phyloP scores from a whole-genome alignment of 129 eudicot genomes.

The Chrysanthemum lavandulifolium region DNA sequence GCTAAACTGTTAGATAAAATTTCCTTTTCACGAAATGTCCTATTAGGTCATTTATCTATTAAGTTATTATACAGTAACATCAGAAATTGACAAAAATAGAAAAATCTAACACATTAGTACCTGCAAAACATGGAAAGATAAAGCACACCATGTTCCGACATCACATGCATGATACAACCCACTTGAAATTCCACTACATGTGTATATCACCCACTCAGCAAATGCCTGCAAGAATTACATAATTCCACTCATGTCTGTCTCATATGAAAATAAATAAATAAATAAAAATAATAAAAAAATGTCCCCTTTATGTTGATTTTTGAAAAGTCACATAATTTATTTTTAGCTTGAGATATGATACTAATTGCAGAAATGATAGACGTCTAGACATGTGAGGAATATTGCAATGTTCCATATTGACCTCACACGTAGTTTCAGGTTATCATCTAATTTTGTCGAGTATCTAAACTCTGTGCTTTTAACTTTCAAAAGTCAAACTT shows the following conservation, averaged over 20 bases:
- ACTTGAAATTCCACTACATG: conserved; percentile 86
- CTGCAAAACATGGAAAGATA: conserved; percentile 76
- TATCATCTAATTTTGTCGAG: conserved; percentile 4
- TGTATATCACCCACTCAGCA: conserved; percentile 93
- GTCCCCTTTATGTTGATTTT: not conserved
- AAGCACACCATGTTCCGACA: conserved; percentile 94
- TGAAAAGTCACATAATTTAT: conserved; percentile 1
- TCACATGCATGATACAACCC: conserved; percentile 97
- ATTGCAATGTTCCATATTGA: not conserved
- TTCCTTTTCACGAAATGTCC: too few relatives aligned
- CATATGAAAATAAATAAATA: too few relatives aligned
- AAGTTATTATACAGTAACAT: not conserved
- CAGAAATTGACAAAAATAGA: not conserved
- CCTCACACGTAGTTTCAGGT: not conserved
- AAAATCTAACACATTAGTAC: conserved; percentile 32
- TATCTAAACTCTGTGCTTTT: not conserved
- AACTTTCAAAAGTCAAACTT: conserved; percentile 12
- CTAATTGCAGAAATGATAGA: not conserved
- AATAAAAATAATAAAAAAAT: too few relatives aligned
- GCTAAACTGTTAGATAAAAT: too few relatives aligned
- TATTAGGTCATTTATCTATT: too few relatives aligned
- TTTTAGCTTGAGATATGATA: conserved; percentile 5
- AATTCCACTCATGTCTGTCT: too few relatives aligned
- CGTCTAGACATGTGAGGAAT: not conserved
- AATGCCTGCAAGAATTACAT: conserved; percentile 54